Conservation (phyloP, 139 green algal species). For the Chlamydomonas sp. region DNA sequence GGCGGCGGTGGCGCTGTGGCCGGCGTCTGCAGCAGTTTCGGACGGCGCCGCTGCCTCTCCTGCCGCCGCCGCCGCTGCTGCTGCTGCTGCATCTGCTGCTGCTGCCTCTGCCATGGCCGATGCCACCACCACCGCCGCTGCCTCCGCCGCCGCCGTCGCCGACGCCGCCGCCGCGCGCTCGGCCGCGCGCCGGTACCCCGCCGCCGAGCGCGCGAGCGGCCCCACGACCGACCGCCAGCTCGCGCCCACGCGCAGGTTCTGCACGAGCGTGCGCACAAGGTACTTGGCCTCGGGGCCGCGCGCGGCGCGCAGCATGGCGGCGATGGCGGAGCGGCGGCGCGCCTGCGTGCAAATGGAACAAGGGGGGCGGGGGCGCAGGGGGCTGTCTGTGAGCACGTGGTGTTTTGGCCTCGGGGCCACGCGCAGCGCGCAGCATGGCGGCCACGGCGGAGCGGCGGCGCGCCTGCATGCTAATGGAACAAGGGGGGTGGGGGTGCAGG, state of each 20-base stretch:
- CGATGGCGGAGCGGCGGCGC: slow-evolving; percentile 53
- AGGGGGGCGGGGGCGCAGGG: not conserved
- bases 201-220: slow-evolving; percentile 56
- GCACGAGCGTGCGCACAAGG: slow-evolving; percentile 62
- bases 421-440: slow-evolving; percentile 32
- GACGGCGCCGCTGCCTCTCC: no score
- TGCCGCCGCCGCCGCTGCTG: no score
- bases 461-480: not conserved
- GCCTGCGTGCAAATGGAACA: not conserved
- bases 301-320: slow-evolving; percentile 30
- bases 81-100: no score
- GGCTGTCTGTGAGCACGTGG: no score
- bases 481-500: not conserved
- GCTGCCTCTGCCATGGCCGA: no score
- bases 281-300: slow-evolving; percentile 58
- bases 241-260: slow-evolving; percentile 81
- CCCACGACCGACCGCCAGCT: slow-evolving; percentile 72
- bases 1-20: no score
- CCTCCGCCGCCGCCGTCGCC: not conserved
- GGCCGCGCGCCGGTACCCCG: slow-evolving; percentile 35
- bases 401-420: slow-evolving; percentile 48
- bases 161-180: not conserved
- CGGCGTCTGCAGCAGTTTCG: no score
- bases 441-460: slow-evolving; percentile 53
- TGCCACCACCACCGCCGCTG: not conserved